Base-by-base conservation (phyloP, 139 green algal species). In the Edaphochlamys debaryana region DNA sequence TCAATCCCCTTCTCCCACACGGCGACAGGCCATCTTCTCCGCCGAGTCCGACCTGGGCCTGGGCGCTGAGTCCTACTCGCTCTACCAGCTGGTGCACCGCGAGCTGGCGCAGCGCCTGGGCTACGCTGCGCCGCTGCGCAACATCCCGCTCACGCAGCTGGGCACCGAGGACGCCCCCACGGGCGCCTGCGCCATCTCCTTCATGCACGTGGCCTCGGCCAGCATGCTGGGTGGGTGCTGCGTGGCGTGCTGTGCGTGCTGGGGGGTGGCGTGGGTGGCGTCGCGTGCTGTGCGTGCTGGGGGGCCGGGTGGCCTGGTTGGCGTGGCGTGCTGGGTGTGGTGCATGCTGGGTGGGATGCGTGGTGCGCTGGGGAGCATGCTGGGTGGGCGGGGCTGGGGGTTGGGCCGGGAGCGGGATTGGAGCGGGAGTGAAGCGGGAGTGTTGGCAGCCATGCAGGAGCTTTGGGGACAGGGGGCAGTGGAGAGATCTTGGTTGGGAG, bases 31-130 rank as follows among this genome's bases (percentile, higher is more conserved):
- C 2, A 41, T 81, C 13, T 81, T 81, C 75, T 70, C 54, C 42
- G 75, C 60, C 40, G 75, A 81, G 75, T 72, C 60, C 17, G 40
- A 81, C n/a, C 62, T 81, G 75, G 60, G 64, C 15, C 40, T 81
- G 41, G 75, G 69, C n/a, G 30, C 40, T 9, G 17, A 40, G 15
- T 20, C 30, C 77, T 42, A 56, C 54, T 42, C 7, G 32, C 45
- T 83, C 11, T 83, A 83, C 66, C 77, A 83, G 77, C 77, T 83
- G 32, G 64, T 83, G 64, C 77, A 74, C 48, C 32, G 34, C 23
- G 45, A 83, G 22, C 77, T 83, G 63, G 34, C 41, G 45, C 77
- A 66, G 45, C 50, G 79, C 13, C 38, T 85, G 6, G 67, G 79
- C 48, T 77, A 85, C 67, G 36, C 40, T 0, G n/a, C 67, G 29